Evolutionary conservation across 768 basidiomycete genomes (phyloP).

Genomic region (Pluteus cervinus): DNA sequence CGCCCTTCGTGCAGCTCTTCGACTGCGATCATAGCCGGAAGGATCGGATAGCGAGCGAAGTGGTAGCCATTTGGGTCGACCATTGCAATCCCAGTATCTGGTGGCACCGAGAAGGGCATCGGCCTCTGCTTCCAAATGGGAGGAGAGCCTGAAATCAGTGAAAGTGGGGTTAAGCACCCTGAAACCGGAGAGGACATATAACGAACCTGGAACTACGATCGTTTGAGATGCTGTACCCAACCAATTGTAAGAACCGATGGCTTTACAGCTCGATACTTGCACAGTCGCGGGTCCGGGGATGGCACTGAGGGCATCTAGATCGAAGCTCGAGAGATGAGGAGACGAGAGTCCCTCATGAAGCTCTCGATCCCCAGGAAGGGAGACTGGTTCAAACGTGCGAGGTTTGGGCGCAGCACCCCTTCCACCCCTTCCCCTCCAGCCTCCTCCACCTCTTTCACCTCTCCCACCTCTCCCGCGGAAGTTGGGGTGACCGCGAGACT

Average conservation of each 20-base stretch:
- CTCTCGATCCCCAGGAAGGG: no score
- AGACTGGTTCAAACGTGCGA: no score
- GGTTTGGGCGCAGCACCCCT: no score
- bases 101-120: constrained; percentile 28
- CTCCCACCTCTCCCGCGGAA: no score
- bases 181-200: not conserved
- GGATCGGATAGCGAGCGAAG: constrained; percentile 25
- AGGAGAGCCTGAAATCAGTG: constrained; percentile 35
- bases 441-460: no score
- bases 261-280: no score
- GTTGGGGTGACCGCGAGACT: no score
- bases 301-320: no score
- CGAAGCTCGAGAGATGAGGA: no score
- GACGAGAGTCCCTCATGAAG: no score
- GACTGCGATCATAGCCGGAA: constrained; percentile 44
- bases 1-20: constrained; percentile 20
- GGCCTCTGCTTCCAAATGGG: constrained; percentile 35
- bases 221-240: constrained; percentile 32
- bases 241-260: constrained; percentile 53
- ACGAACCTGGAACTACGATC: constrained; percentile 46
- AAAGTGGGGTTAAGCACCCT: not conserved
- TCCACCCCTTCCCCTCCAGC: no score
- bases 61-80: constrained; percentile 38
- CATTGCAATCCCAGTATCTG: constrained; percentile 28
- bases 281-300: no score